Percentiles rank a stretch among this genome's conserved stretches.
phyloP scores from a whole-genome alignment of 192 early-diverging fungal genomes.

The Entomortierella lignicola region DNA sequence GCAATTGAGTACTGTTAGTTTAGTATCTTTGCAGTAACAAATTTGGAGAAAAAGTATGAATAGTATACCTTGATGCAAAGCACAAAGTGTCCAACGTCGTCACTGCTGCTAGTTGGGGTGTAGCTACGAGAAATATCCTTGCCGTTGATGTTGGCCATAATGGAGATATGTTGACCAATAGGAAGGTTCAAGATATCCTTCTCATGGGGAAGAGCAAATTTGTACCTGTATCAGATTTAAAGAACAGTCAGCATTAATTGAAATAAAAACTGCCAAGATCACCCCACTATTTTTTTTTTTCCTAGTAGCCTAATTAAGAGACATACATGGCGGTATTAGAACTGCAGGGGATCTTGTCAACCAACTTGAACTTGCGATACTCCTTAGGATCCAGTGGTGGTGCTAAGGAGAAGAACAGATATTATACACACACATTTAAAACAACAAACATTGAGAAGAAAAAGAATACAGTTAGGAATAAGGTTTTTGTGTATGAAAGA shows the following conservation, averaged over 20 bases:
- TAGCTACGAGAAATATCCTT: constrained; percentile 90
- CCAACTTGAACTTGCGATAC: constrained; percentile 82
- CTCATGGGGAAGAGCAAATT: constrained; percentile 80
- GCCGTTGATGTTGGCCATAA: constrained; percentile 86
- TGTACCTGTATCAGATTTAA: constrained; percentile 70
- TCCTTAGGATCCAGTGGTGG: constrained; percentile 75
- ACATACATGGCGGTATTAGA: constrained; percentile 89
- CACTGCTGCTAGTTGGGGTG: constrained; percentile 89
- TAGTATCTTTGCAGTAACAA: too few species aligned
- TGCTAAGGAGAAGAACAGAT: constrained; percentile 14
- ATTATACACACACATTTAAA: not conserved
- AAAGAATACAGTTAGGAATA: too few species aligned
- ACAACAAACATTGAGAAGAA: too few species aligned
- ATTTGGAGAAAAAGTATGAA: not conserved
- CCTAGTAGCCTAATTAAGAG: not conserved
- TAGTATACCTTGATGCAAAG: constrained; percentile 85
- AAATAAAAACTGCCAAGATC: not conserved
- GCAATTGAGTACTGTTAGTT: not conserved
- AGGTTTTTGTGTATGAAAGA: too few species aligned
- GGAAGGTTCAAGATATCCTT: constrained; percentile 85
- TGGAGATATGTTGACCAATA: constrained; percentile 93
- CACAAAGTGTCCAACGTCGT: constrained; percentile 90
- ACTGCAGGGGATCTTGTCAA: constrained; percentile 80
- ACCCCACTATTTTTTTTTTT: not conserved
- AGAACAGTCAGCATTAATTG: not conserved